Evolutionary conservation across 495 filamentous ascomycete genomes (phyloP), one percentile per base, ranked within the genome.

Genomic region (Physcia stellaris): DNA sequence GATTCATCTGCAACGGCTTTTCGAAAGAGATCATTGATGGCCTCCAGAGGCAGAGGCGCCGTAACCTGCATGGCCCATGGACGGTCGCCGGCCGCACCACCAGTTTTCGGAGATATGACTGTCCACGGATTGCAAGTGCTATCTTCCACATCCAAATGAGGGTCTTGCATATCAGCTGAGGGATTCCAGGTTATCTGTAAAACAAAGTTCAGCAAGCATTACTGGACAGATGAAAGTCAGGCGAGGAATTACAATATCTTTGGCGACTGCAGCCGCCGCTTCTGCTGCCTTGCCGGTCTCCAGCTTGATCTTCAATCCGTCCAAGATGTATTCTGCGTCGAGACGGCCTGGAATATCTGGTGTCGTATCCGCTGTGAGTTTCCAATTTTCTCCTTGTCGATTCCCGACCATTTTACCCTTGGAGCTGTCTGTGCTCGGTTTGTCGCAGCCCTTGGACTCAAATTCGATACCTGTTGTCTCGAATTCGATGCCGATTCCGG

Each of bases 401-500:
- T 32, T 23, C 4, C 16, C 26, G 19, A 48, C 31, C 11, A 28
- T n/a, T 37, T 44, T n/a, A 6, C 31, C 31, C 12, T 37, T 45
- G n/a, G 45, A 28, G 12, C 16, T 6, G 20, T 45, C 34, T 26
- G 42, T 48, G 3, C 40, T 29, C 11, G 3, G 0, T 6, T 11
- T 9, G 24, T n/a, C 28, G 33, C 51, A 54, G 17, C 29, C 35
- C 17, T 11, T 15, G 24, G 37, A 32, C 11, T 0, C 4, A 32
- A 51, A 41, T 0, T 27, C 2, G 30, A 51, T 19, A 0, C 0
- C 1, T 1, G 27, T 17, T 12, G 35, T 29, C 28, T 51, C 44
- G 22, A 53, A 51, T 24, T 51, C 50, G 23, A 44, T 41, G 10
- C 50, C 48, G 16, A 51, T 45, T 9, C 50, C 47, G 11, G 50